phyloP scores from a whole-genome alignment of 2,329 filamentous ascomycete species.

The Fusarium humuli region DNA sequence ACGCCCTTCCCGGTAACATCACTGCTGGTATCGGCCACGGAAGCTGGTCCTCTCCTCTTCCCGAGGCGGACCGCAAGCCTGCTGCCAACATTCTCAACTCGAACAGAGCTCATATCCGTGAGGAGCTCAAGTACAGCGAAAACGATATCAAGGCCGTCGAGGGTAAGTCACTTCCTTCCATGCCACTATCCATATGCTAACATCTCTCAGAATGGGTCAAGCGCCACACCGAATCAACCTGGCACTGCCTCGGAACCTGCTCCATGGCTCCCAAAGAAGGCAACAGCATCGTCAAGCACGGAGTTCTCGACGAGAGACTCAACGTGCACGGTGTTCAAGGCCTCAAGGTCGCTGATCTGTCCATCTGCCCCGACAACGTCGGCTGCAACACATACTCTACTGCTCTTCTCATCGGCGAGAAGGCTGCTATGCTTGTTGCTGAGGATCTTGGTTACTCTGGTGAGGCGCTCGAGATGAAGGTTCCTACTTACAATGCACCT shows the following conservation, averaged over 20 bases:
- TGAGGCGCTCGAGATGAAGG: slow-evolving; percentile 80
- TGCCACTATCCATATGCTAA: background rate
- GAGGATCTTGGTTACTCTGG: slow-evolving; percentile 82
- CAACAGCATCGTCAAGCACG: slow-evolving; percentile 84
- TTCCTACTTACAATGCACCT: slow-evolving; percentile 71
- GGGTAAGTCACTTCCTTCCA: slow-evolving; percentile 46
- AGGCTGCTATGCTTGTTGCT: slow-evolving; percentile 70
- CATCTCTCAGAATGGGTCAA: slow-evolving; percentile 68
- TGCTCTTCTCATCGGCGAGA: slow-evolving; percentile 40
- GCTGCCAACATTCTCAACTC: slow-evolving; percentile 66
- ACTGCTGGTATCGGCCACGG: slow-evolving; percentile 79
- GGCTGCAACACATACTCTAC: slow-evolving; percentile 71
- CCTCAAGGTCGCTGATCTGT: slow-evolving; percentile 81
- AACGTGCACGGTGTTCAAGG: slow-evolving; percentile 83
- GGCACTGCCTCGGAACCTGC: slow-evolving; percentile 67
- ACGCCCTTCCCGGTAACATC: slow-evolving; percentile 78
- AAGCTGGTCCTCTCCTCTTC: slow-evolving; percentile 73
- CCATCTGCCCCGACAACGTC: slow-evolving; percentile 83
- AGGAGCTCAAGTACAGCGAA: slow-evolving; percentile 74
- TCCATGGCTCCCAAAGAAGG: slow-evolving; percentile 82
- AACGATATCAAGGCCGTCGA: slow-evolving; percentile 74
- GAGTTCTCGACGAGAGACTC: slow-evolving; percentile 80
- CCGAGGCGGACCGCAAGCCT: slow-evolving; percentile 63
- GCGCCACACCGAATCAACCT: slow-evolving; percentile 78
- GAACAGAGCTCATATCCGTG: slow-evolving; percentile 69